Base-by-base conservation (phyloP, 768 basidiomycete species). In the Suillus clintonianus region DNA sequence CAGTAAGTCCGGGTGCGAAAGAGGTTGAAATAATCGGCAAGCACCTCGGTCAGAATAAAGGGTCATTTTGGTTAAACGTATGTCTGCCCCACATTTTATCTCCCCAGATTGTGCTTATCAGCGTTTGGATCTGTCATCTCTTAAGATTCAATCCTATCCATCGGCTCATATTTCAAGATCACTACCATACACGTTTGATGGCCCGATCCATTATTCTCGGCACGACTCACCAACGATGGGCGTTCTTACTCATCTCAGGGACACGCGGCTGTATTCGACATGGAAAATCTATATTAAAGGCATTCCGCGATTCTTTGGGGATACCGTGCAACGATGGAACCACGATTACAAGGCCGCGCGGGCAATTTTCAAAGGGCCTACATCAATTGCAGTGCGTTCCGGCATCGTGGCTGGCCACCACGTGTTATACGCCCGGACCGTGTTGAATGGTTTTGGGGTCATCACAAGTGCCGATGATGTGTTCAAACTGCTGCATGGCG, bases 161-260 rank as follows among this genome's bases (percentile, higher is more conserved):
- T 80, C 87, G 4, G 78, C 79, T 50, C 60, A 69, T 17, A 70
- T 82, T 34, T 80, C 84, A 0, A 66, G 72, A 39, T 62, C 71
- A 30, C 78, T 78, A 53, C 84, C 85, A 8, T 92, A 91, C 75
- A 79, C 81, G 61, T 93, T 92, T 75, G 85, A 89, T 66, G 90
- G 91, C 0, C 91, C 90, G 34, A 80, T 90, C 60, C 88, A 88
- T 57, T 92, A 81, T 74, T 87, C 90, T 14, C 79, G 84, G 5
- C 90, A 93, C 70, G 85, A 78, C 74, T 91, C 89, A 4, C 90
- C 90, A 0, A 87, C 86, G 0, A 81, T 90, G 48, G 91, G 91
- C 32, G 78, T 76, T 5, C 74, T 92, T 37, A 88, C 89, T 19
- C 84, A 85, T 64, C 72, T 88, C 60, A 82, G 86, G 69, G 84